Base-by-base conservation (phyloP, 108 stramenopile genomes). In the Cylindrotheca closterium region DNA sequence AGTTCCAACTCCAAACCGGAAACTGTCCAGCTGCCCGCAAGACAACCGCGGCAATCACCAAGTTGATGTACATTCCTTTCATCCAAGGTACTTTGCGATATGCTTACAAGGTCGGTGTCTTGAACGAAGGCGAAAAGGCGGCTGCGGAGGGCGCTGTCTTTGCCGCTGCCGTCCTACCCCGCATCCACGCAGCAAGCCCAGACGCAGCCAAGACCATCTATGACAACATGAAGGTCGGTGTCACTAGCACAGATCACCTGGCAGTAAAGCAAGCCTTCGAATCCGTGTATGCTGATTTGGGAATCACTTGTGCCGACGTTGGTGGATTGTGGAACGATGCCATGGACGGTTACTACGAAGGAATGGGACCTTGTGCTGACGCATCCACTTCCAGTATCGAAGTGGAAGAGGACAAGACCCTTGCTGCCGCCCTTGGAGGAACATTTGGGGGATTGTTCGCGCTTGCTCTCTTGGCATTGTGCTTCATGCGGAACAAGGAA, bases 241-340 rank as follows among this genome's bases (percentile, higher is more conserved):
- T 30, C 17, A 79, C 67, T 23, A 57, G 62, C 24, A 75, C 75
- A 15, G 70, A 86, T 59, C 75, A 62, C 30, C 29, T 31, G 7
- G 75, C 63, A 18, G 86, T 89, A 26, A 89, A 82, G 79, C 51
- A 45, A 0, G 85, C 88, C 15, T 80, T 93, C 30, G 92, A 89
- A 55, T 74, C 57, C 31, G 73, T 78, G 30, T 89, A 89, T 65
- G 55, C 42, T 19, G 74, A 71, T 46, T 42, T 93, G 62, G 83
- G 81, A 10, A 73, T 93, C 37, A 67, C 57, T 17, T 81, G 87
- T 52, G 65, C 58, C 3, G 76, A 88, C 26, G 63, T 93, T 25
- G 92, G 92, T 45, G 92, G 91, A 3, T 51, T 85, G 31, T 80
- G 56, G 34, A 69, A 85, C 47, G 51, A 50, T 26, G 71, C 10